phyloP scores from a whole-genome alignment of 257 asterid genomes.

The Lycium barbarum region DNA sequence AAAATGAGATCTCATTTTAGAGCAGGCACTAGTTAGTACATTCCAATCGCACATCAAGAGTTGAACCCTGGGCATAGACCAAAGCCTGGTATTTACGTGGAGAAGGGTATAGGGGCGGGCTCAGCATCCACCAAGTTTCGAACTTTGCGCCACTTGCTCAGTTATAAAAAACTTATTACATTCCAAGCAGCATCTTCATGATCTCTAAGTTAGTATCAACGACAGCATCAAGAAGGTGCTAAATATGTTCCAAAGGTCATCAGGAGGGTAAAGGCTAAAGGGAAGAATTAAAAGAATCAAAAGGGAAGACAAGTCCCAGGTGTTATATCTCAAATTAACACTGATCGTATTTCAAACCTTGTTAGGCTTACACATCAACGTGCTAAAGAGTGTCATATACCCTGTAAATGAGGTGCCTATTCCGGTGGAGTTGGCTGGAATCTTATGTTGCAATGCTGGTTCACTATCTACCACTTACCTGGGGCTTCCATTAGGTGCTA shows the following conservation, averaged over 20 bases:
- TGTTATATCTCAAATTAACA: neutral
- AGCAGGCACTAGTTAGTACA: constrained; percentile 11
- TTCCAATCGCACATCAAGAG: neutral
- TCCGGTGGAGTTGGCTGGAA: neutral
- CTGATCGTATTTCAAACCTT: neutral
- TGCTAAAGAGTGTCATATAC: constrained; percentile 9
- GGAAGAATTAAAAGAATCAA: neutral
- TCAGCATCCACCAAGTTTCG: neutral
- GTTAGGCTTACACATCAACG: neutral
- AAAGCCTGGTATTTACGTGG: neutral
- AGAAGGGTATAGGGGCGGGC: neutral
- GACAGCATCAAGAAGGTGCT: neutral
- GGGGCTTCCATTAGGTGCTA: constrained; percentile 2
- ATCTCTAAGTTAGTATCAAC: neutral
- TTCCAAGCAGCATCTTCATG: neutral
- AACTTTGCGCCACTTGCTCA: neutral
- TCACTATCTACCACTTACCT: neutral
- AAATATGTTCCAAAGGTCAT: neutral
- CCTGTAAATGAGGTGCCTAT: neutral
- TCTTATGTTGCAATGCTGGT: neutral
- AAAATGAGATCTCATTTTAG: neutral
- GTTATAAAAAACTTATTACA: neutral
- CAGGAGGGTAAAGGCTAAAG: neutral
- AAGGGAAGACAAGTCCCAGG: constrained; percentile 8
- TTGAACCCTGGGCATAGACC: neutral